phyloP scores from a whole-genome alignment of 2,329 filamentous ascomycete genomes.

The Alternaria postmessia region DNA sequence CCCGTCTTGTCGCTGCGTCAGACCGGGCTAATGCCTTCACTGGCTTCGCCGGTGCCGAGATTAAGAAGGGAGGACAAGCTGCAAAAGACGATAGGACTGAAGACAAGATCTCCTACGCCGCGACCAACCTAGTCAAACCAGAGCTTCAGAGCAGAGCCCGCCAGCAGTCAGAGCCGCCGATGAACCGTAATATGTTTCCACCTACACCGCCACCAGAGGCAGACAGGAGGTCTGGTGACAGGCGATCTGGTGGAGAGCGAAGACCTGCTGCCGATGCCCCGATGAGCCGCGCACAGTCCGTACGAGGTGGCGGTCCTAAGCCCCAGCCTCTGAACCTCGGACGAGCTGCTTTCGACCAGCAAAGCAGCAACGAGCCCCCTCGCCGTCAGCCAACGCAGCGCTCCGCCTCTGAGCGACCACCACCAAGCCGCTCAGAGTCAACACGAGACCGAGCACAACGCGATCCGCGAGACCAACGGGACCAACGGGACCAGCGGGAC shows the following conservation, averaged over 20 bases:
- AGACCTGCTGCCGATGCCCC: constrained; percentile 36
- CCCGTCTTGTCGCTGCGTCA: constrained; percentile 88
- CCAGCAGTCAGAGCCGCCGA: constrained; percentile 85
- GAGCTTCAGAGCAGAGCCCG: constrained; percentile 76
- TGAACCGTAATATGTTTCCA: constrained; percentile 83
- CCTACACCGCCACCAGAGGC: constrained; percentile 97
- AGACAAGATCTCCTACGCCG: constrained; percentile 89
- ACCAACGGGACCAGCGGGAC: constrained; percentile 4
- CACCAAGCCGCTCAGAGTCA: constrained; percentile 48
- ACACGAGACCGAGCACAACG: constrained; percentile 36
- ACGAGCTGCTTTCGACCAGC: constrained; percentile 58
- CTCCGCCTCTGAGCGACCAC: constrained; percentile 56
- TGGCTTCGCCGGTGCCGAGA: constrained; percentile 80
- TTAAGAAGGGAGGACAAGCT: constrained; percentile 69
- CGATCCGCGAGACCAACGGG: constrained; percentile 5
- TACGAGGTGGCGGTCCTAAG: constrained; percentile 58
- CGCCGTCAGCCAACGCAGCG: constrained; percentile 52
- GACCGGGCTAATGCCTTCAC: constrained; percentile 83
- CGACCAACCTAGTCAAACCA: constrained; percentile 90
- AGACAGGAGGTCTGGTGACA: constrained; percentile 59
- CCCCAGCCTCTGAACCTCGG: constrained; percentile 59
- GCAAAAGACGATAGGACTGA: constrained; percentile 80
- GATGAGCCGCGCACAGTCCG: constrained; percentile 59
- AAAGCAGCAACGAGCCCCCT: constrained; percentile 34
- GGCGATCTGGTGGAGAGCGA: constrained; percentile 21